Evolutionary conservation across 768 basidiomycete species (phyloP).

Genomic region (Termitomyces heimii): DNA sequence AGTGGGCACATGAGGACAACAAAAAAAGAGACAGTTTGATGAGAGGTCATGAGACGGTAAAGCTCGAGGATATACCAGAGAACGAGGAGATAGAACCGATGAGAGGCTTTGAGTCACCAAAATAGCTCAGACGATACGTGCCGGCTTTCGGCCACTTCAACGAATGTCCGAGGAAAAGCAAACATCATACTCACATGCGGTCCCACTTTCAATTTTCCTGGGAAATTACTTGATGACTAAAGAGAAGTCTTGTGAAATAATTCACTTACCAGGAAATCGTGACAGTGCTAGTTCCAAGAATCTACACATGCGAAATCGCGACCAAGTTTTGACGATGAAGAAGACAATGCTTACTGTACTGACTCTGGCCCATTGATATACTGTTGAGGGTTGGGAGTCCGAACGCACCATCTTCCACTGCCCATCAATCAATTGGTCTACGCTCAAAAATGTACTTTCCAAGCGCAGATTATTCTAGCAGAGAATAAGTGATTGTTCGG

Average conservation of each 20-base stretch:
- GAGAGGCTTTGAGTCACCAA: constrained; percentile 70
- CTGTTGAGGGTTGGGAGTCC: constrained; percentile 77
- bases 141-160: constrained; percentile 38
- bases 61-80: constrained; percentile 53
- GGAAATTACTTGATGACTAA: background rate
- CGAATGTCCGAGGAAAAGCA: background rate
- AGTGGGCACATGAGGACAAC: background rate
- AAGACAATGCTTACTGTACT: constrained; percentile 35
- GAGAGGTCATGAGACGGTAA: constrained; percentile 44
- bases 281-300: constrained; percentile 58
- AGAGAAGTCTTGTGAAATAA: background rate
- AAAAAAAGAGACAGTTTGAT: background rate
- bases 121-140: constrained; percentile 65
- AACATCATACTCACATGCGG: constrained; percentile 37
- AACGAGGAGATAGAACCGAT: constrained; percentile 61
- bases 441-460: constrained; percentile 65
- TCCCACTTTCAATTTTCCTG: constrained; percentile 61
- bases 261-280: constrained; percentile 57
- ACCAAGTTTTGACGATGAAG: background rate
- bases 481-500: background rate
- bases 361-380: constrained; percentile 57
- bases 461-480: constrained; percentile 70
- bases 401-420: constrained; percentile 56
- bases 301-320: constrained; percentile 22
- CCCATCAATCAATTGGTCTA: constrained; percentile 46